Evolutionary conservation across 2,329 filamentous ascomycete genomes (phyloP).

Genomic region (Verticillium klebahnii): DNA sequence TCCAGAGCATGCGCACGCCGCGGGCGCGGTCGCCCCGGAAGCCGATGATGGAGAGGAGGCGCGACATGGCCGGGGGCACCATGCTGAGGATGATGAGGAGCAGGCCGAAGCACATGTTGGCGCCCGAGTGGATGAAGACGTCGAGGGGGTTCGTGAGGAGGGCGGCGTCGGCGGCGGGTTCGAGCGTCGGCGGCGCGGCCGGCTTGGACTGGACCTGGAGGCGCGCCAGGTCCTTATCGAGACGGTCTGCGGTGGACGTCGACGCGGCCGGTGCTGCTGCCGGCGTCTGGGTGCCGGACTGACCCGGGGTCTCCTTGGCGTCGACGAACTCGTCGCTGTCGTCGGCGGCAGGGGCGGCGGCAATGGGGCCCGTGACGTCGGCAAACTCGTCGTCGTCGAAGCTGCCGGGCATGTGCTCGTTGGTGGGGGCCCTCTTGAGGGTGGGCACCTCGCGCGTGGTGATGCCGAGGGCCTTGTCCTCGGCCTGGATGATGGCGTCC

Average conservation of each 20-base stretch:
- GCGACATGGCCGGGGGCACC: constrained; percentile 86
- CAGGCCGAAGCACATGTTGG: constrained; percentile 85
- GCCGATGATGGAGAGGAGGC: constrained; percentile 80
- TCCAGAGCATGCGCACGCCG: constrained; percentile 85
- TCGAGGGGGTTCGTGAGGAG: constrained; percentile 74
- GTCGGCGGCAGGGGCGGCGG: constrained; percentile 7
- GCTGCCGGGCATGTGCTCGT: constrained; percentile 32
- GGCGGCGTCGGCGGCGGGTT: constrained; percentile 49
- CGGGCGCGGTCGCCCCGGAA: constrained; percentile 84
- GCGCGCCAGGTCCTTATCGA: constrained; percentile 13
- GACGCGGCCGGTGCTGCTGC: constrained; percentile 10
- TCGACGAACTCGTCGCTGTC: constrained; percentile 52
- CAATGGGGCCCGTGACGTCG: constrained; percentile 11
- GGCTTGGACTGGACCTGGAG: constrained; percentile 4
- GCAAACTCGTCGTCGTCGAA: constrained; percentile 30
- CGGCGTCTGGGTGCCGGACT: constrained; percentile 38
- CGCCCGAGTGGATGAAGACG: constrained; percentile 82
- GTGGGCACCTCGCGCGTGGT: not conserved
- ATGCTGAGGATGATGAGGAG: constrained; percentile 85
- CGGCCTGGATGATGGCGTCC: constrained; percentile 71
- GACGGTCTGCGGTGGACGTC: not conserved
- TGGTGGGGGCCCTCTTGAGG: not conserved
- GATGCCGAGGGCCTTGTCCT: constrained; percentile 45
- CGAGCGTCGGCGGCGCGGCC: constrained; percentile 19
- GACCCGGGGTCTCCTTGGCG: constrained; percentile 39